phyloP scores from a whole-genome alignment of 345 rosid genomes.

The Eucalyptus sp. region DNA sequence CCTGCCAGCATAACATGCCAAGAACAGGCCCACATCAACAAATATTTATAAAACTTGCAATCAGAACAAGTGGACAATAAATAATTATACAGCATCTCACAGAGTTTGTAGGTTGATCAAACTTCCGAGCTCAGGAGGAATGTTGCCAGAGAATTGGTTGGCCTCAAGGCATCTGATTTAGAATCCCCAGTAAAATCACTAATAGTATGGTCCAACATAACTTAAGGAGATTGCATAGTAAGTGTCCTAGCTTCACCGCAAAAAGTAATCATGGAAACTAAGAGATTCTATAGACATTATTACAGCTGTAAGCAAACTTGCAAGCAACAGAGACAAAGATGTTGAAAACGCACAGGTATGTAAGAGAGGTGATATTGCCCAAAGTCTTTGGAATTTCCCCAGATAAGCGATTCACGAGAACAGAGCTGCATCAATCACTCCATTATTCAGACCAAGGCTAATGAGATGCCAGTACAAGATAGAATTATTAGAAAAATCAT shows the following conservation, averaged over 20 bases:
- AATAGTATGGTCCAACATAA: neutral
- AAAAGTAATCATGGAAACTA: neutral
- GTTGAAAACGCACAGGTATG: slow-evolving; percentile 12
- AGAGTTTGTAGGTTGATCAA: slow-evolving; percentile 22
- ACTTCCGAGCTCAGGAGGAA: slow-evolving; percentile 30
- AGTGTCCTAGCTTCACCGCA: neutral
- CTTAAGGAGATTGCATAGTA: neutral
- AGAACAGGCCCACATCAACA: neutral
- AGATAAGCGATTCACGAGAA: slow-evolving; percentile 25
- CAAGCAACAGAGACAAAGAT: neutral
- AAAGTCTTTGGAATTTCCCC: slow-evolving; percentile 29
- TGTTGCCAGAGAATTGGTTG: slow-evolving; percentile 32
- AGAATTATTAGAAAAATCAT: neutral
- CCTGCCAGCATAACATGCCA: slow-evolving; percentile 16
- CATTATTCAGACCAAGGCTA: neutral
- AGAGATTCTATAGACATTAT: neutral
- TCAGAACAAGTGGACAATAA: neutral
- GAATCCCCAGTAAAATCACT: neutral
- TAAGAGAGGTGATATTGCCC: slow-evolving; percentile 25
- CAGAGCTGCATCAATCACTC: slow-evolving; percentile 9
- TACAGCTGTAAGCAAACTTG: neutral
- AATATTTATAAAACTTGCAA: neutral
- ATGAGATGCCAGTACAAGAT: neutral
- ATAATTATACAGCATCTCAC: slow-evolving; percentile 15
- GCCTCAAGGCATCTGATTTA: slow-evolving; percentile 24